A percentile compares a stretch with the other conserved stretches of the same genome.
Conservation (phyloP, 2,329 filamentous ascomycete species). For the Fusarium phyllophilum region DNA sequence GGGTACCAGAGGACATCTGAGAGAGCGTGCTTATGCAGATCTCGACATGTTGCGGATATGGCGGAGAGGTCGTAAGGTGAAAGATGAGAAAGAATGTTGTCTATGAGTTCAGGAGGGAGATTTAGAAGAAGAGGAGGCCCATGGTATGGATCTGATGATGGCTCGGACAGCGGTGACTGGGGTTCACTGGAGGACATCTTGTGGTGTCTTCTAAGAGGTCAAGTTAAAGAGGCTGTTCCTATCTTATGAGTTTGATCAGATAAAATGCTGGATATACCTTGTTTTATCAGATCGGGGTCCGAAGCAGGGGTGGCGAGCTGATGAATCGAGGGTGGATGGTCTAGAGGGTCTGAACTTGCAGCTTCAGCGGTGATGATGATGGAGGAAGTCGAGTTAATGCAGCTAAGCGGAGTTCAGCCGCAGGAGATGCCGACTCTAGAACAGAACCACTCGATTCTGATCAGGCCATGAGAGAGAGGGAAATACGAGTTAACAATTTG, state of each 20-base stretch:
- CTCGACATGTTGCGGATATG: slow-evolving; percentile 69
- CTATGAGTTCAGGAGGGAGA: slow-evolving; percentile 80
- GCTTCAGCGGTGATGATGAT: neutral
- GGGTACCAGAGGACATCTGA: slow-evolving; percentile 78
- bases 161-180: neutral
- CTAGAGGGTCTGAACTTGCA: slow-evolving; percentile 4
- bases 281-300: neutral
- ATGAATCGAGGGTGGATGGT: slow-evolving; percentile 11
- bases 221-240: neutral
- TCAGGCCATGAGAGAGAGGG: neutral
- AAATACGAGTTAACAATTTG: neutral
- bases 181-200: neutral
- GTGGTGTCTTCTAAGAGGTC: too few relatives aligned
- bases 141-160: neutral
- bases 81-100: slow-evolving; percentile 75
- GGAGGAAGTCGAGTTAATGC: neutral
- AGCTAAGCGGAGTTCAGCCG: slow-evolving; percentile 27
- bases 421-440: neutral
- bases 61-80: slow-evolving; percentile 70
- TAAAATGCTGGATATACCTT: neutral
- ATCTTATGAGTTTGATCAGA: slow-evolving; percentile 1
- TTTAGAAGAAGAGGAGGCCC: slow-evolving; percentile 53
- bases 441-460: neutral
- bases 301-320: slow-evolving; percentile 6
- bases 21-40: slow-evolving; percentile 66